Conservation (phyloP, 176 grass and related monocot genomes). For the Chrysopogon serrulatus region DNA sequence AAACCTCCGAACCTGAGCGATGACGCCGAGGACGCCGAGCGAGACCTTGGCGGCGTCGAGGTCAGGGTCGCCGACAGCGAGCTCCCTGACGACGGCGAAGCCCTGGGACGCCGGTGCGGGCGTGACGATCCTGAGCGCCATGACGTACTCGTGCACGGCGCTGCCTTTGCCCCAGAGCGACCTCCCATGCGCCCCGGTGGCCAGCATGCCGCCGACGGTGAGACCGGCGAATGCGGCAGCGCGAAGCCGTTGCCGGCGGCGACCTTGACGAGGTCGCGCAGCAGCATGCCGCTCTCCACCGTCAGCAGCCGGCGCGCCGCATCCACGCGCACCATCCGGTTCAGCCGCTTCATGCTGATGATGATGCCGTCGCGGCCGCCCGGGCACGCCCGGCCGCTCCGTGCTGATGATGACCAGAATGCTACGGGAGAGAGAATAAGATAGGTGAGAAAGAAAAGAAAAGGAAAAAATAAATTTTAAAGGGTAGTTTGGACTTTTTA, state of each 20-base stretch:
- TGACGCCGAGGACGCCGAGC: constrained; percentile 19
- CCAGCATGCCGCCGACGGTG: constrained; percentile 9
- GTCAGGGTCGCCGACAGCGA: neutral
- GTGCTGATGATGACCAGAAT: too few relatives aligned
- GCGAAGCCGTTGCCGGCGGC: neutral
- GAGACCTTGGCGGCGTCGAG: constrained; percentile 20
- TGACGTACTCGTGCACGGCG: constrained; percentile 19
- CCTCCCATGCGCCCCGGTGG: constrained; percentile 17
- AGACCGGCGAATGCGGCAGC: neutral
- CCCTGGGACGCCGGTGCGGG: neutral
- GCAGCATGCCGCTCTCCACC: constrained; percentile 19
- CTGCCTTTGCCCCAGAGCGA: neutral
- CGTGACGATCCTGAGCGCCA: constrained; percentile 1
- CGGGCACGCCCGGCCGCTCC: neutral
- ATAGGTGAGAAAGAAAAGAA: too few relatives aligned
- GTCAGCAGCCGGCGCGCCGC: neutral
- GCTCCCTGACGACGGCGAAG: constrained; percentile 15
- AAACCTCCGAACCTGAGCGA: too few relatives aligned
- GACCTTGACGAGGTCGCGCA: neutral
- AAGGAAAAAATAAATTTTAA: too few relatives aligned
- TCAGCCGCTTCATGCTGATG: constrained; percentile 3
- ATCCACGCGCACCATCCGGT: neutral
- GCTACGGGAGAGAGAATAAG: too few relatives aligned
- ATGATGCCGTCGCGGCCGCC: constrained; percentile 13
- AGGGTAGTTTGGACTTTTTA: too few relatives aligned